Conservation (phyloP, 305 asterid species). For the Fraxinus ornus region DNA sequence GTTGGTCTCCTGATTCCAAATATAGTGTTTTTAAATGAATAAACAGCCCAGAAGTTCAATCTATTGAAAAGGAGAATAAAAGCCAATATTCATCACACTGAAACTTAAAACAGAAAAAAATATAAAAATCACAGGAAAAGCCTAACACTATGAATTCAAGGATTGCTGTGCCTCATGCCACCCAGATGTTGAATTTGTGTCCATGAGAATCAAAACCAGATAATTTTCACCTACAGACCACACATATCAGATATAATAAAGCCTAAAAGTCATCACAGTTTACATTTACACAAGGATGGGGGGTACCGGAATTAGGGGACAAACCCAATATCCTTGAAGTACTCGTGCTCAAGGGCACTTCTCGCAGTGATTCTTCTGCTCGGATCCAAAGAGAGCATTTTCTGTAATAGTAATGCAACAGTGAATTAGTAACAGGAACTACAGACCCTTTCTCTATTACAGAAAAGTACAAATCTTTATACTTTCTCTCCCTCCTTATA, state of each 20-base stretch:
- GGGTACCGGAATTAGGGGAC: conserved; percentile 50
- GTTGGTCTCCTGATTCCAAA: not conserved
- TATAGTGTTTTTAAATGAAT: not conserved
- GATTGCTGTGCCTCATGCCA: conserved; percentile 22
- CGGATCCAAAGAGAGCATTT: conserved; percentile 92
- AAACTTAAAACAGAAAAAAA: conserved; percentile 5
- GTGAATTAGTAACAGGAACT: conserved; percentile 16
- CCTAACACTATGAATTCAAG: conserved; percentile 17
- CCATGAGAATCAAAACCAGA: conserved; percentile 29
- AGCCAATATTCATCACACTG: conserved; percentile 24
- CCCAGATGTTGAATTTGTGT: conserved; percentile 32
- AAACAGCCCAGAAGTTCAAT: not conserved
- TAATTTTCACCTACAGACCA: conserved; percentile 30
- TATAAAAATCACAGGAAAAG: conserved; percentile 13
- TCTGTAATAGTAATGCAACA: conserved; percentile 42
- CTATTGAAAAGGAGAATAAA: not conserved
- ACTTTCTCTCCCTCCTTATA: not conserved
- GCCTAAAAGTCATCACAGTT: conserved; percentile 42
- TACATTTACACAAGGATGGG: conserved; percentile 44
- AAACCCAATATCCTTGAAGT: conserved; percentile 78
- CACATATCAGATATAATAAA: conserved; percentile 28
- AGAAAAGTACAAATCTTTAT: not conserved
- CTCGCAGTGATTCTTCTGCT: conserved; percentile 88
- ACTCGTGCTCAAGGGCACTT: conserved; percentile 86
- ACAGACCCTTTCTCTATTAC: not conserved